A percentile compares a stretch with the other conserved stretches of the same genome.
Evolutionary conservation across 108 stramenopile species (phyloP).

Genomic region (Nitzschia putrida): DNA sequence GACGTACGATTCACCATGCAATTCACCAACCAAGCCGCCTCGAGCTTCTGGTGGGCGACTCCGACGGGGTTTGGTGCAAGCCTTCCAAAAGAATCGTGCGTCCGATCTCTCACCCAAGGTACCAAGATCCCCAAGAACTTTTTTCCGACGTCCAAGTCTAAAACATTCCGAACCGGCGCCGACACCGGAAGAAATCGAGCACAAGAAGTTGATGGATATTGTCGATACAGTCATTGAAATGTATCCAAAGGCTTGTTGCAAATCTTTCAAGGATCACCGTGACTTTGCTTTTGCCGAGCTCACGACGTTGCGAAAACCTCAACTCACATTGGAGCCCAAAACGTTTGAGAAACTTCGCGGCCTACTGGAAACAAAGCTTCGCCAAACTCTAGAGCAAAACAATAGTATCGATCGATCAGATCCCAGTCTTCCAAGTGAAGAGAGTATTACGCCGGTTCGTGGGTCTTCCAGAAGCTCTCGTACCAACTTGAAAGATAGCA

Average conservation of each 20-base stretch:
- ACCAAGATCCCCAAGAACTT: background rate
- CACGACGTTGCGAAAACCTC: background rate
- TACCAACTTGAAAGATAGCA: too few species aligned
- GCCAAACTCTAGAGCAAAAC: background rate
- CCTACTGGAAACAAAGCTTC: slow-evolving; percentile 4
- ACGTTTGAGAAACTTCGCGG: slow-evolving; percentile 3
- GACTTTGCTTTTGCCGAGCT: slow-evolving; percentile 21
- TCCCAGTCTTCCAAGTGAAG: too few species aligned
- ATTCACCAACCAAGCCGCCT: too few species aligned
- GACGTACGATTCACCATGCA: too few species aligned
- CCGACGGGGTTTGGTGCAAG: background rate
- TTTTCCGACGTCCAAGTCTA: background rate
- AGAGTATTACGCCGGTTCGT: too few species aligned
- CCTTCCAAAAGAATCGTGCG: background rate
- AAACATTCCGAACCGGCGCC: background rate
- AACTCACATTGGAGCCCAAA: slow-evolving; percentile 5
- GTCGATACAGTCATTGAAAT: slow-evolving; percentile 3
- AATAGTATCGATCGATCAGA: too few species aligned
- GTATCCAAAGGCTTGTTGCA: slow-evolving; percentile 13
- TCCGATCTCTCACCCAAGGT: background rate
- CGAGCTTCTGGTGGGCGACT: too few species aligned
- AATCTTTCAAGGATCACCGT: slow-evolving; percentile 17
- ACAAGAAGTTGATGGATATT: background rate
- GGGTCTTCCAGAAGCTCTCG: too few species aligned
- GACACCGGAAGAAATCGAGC: background rate